These are phyloP conservation scores for Komagataella mondaviorum DNA, from an alignment of 805 yeast species.

Conservation along the genomic window DNA sequence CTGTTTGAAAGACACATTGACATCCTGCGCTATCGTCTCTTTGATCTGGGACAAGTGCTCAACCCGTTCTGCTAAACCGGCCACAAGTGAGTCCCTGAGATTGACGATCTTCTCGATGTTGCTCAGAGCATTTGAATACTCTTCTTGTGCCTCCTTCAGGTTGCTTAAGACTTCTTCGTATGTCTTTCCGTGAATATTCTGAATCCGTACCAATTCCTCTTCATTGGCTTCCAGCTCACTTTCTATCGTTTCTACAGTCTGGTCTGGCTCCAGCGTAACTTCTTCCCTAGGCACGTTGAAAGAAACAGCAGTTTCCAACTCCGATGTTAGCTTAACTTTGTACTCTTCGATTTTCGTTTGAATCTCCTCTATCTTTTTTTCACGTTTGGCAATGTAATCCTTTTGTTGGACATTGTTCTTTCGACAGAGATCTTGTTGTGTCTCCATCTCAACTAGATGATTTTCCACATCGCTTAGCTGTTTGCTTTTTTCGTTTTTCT, in stretches of 20 bases:
- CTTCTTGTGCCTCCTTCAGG: slow-evolving; percentile 27
- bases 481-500: neutral
- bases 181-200: slow-evolving; percentile 36
- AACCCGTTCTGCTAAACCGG: slow-evolving; percentile 28
- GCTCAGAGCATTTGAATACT: slow-evolving; percentile 26
- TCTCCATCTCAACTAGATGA: neutral
- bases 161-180: slow-evolving; percentile 40
- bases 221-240: slow-evolving; percentile 33
- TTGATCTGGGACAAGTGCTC: slow-evolving; percentile 26
- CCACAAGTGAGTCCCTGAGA: slow-evolving; percentile 14
- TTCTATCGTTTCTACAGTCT: slow-evolving; percentile 33
- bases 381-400: slow-evolving; percentile 4
- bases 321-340: slow-evolving; percentile 18
- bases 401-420: slow-evolving; percentile 3
- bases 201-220: slow-evolving; percentile 34
- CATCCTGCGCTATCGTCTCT: slow-evolving; percentile 28
- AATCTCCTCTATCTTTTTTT: slow-evolving; percentile 4
- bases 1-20: slow-evolving; percentile 41
- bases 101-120: slow-evolving; percentile 21
- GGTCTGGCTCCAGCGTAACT: slow-evolving; percentile 23
- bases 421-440: neutral
- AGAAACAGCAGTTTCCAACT: slow-evolving; percentile 11
- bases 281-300: slow-evolving; percentile 27
- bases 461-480: slow-evolving; percentile 3
- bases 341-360: slow-evolving; percentile 5